Evolutionary conservation across 495 filamentous ascomycete genomes (phyloP).

Genomic region (Astrocystis sublimbata): DNA sequence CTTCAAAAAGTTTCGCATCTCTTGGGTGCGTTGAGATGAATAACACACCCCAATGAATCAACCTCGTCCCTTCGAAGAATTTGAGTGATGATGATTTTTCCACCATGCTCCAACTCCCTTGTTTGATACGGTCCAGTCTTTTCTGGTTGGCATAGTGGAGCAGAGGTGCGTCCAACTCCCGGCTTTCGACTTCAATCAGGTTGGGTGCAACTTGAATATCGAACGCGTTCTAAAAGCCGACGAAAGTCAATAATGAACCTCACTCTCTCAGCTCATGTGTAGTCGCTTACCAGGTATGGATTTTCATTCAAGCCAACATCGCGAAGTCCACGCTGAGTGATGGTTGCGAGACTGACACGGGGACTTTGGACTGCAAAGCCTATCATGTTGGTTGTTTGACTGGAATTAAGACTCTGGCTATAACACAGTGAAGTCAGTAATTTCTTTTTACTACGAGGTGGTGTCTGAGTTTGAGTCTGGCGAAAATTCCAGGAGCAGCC

Average conservation of each 20-base stretch:
- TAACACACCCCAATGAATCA: too few species aligned
- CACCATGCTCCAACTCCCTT: constrained; percentile 22
- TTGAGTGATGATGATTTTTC: not conserved
- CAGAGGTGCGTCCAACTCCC: constrained; percentile 51
- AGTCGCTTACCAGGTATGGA: constrained; percentile 42
- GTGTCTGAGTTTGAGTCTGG: too few species aligned
- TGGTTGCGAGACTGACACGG: constrained; percentile 58
- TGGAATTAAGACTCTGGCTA: too few species aligned
- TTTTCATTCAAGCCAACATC: not conserved
- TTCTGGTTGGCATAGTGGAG: constrained; percentile 27
- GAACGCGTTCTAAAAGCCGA: not conserved
- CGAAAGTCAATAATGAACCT: not conserved
- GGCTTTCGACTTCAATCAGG: constrained; percentile 51
- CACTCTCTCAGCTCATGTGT: constrained; percentile 42
- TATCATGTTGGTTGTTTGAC: constrained; percentile 55
- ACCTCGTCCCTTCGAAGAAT: too few species aligned
- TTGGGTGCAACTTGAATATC: not conserved
- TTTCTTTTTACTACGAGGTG: too few species aligned
- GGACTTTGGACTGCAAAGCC: constrained; percentile 62
- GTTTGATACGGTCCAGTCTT: not conserved
- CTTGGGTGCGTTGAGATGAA: too few species aligned
- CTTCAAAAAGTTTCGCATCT: too few species aligned
- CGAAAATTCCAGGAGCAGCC: too few species aligned
- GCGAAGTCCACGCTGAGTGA: constrained; percentile 34
- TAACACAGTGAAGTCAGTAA: too few species aligned